Evolutionary conservation across 2,329 filamentous ascomycete species (phyloP), one percentile per base, ranked within the genome.

Genomic region (Pseudogymnoascus sp.): DNA sequence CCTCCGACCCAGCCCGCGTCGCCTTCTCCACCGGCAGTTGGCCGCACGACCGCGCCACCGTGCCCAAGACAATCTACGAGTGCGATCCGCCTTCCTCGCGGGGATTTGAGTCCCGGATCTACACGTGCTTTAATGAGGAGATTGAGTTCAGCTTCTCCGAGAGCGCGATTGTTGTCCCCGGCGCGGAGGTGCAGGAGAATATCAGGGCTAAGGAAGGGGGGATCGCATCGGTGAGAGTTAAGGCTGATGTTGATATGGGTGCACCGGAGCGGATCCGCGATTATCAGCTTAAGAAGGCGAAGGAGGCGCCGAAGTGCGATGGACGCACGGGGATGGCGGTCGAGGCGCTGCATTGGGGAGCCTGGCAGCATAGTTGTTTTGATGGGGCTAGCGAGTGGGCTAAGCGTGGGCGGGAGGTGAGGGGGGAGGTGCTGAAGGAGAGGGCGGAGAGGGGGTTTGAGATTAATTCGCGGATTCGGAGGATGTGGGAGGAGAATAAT

Each of bases 401-500:
- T 16, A 6, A 1, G 3, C 45, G 23, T 2, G 45, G 45, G 7
- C 65, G 62, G 1, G 82, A 85, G 69, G 76, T 85, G n/a, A 82
- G 80, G 1, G 64, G 63, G 4, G 81, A 82, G 67, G 66, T 85
- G 38, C 66, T 85, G 3, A 79, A 78, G 0, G 82, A 80, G 64
- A 82, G 82, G 1, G 69, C 84, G 3, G 71, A 71, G 62, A 76
- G 69, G 66, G 65, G 37, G 6, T 41, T 29, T 61, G 29, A 31
- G 35, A 23, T 59, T 62, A 11, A 52, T 31, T 4, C 4, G 14
- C 6, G 45, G 45, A 52, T 52, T 52, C 6, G 7, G n/a, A 16
- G 26, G 45, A 52, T 52, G 45, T 52, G 45, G 45, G 45, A 52
- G 45, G 45, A 52, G 14, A 52, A 52, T 23, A n/a, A 52, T 8